Evolutionary conservation across 176 grass and related monocot genomes (phyloP).

Genomic region (Leersia perrieri): DNA sequence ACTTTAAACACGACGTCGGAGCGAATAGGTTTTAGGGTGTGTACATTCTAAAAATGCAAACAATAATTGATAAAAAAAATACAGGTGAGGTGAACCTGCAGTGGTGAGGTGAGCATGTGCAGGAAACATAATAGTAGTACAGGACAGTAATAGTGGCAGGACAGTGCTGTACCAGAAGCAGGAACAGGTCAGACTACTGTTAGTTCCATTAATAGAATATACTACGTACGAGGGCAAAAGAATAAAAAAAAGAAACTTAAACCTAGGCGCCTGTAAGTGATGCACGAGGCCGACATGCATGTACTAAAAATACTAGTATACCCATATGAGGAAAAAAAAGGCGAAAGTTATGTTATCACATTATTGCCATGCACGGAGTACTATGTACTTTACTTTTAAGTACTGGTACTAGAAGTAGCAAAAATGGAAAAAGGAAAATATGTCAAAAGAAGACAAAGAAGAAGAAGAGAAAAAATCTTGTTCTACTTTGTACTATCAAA

Average conservation of each 20-base stretch:
- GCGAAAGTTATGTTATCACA: not conserved
- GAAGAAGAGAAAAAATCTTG: not conserved
- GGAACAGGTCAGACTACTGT: not conserved
- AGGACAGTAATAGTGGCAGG: not conserved
- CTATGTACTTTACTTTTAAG: too few species aligned
- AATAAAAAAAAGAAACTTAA: too few species aligned
- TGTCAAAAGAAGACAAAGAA: not conserved
- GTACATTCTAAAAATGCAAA: too few species aligned
- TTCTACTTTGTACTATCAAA: not conserved
- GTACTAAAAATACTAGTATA: not conserved
- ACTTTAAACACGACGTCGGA: too few species aligned
- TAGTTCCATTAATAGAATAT: slow-evolving; percentile 26
- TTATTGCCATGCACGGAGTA: not conserved
- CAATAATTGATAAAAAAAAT: too few species aligned
- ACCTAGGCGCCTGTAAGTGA: not conserved
- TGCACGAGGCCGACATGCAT: not conserved
- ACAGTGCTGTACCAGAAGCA: not conserved
- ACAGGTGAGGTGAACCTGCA: too few species aligned
- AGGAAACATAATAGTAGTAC: not conserved
- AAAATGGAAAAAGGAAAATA: not conserved
- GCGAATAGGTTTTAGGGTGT: too few species aligned
- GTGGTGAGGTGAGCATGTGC: too few species aligned
- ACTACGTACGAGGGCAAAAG: not conserved
- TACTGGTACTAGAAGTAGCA: too few species aligned
- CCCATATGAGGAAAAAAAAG: slow-evolving; percentile 1